These are phyloP conservation scores for Salix purpurea DNA, from an alignment of 345 rosid species.

Conservation along the genomic window DNA sequence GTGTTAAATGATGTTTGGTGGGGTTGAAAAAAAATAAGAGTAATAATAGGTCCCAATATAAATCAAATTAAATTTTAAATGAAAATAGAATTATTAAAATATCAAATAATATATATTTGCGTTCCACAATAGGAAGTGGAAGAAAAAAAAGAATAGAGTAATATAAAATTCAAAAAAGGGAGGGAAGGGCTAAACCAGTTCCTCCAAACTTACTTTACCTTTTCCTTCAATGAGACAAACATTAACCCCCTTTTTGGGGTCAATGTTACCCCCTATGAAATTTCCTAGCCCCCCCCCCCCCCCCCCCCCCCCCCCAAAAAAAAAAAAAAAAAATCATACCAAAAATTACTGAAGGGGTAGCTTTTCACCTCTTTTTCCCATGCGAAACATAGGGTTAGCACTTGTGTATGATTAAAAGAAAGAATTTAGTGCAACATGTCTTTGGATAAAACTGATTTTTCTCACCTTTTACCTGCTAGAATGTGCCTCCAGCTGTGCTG, in stretches of 20 bases:
- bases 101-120: too few species aligned
- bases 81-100: background rate
- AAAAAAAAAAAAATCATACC: background rate
- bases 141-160: background rate
- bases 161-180: background rate
- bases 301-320: too few species aligned
- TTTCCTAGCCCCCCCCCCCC: background rate
- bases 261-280: background rate
- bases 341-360: background rate
- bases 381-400: background rate
- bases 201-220: background rate
- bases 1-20: background rate
- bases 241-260: too few species aligned
- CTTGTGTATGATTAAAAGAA: background rate
- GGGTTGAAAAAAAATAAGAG: background rate
- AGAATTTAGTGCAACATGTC: background rate
- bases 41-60: background rate
- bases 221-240: background rate
- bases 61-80: background rate
- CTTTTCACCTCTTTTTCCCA: too few species aligned
- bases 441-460: background rate
- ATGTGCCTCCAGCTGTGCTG: conserved; percentile 91
- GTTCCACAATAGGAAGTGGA: too few species aligned
- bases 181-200: background rate
- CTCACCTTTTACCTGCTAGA: conserved; percentile 39